Conservation (phyloP, 345 rosid species). For the Rhizophora apiculata region DNA sequence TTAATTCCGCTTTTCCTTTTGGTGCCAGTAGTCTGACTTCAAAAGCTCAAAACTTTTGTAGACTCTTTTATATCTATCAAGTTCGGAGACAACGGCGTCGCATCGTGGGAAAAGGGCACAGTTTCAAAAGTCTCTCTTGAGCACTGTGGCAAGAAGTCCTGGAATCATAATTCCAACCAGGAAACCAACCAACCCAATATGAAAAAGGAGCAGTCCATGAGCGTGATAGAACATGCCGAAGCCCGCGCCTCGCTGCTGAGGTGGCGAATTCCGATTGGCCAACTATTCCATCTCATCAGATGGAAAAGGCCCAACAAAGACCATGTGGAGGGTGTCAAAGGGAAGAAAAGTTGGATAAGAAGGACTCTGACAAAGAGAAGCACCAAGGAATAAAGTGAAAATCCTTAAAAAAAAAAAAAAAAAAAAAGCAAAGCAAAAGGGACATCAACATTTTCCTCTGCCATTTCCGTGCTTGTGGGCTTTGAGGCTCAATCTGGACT, state of each 20-base stretch:
- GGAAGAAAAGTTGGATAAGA: slow-evolving; percentile 86
- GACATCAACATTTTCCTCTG: slow-evolving; percentile 10
- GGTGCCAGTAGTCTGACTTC: background rate
- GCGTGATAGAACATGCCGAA: slow-evolving; percentile 65
- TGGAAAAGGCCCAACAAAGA: slow-evolving; percentile 61
- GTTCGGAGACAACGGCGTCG: slow-evolving; percentile 77
- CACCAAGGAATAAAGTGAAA: slow-evolving; percentile 42
- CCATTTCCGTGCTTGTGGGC: slow-evolving; percentile 26
- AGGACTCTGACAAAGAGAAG: slow-evolving; percentile 63
- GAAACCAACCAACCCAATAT: slow-evolving; percentile 14
- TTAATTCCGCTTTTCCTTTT: background rate
- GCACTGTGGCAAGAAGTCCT: slow-evolving; percentile 39
- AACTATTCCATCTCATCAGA: slow-evolving; percentile 68
- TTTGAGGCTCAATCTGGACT: slow-evolving; percentile 33
- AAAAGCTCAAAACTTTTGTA: slow-evolving; percentile 22
- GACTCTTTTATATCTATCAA: slow-evolving; percentile 94
- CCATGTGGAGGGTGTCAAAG: slow-evolving; percentile 58
- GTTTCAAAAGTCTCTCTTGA: slow-evolving; percentile 56
- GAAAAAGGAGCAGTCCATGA: slow-evolving; percentile 24
- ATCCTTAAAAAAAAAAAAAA: too few relatives aligned
- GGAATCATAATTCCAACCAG: slow-evolving; percentile 22
- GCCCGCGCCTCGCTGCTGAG: slow-evolving; percentile 53
- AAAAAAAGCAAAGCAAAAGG: background rate
- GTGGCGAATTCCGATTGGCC: slow-evolving; percentile 90
- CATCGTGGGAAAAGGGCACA: slow-evolving; percentile 79